Evolutionary conservation across 2,329 filamentous ascomycete genomes (phyloP).

Genomic region (Pyrenophora graminea): DNA sequence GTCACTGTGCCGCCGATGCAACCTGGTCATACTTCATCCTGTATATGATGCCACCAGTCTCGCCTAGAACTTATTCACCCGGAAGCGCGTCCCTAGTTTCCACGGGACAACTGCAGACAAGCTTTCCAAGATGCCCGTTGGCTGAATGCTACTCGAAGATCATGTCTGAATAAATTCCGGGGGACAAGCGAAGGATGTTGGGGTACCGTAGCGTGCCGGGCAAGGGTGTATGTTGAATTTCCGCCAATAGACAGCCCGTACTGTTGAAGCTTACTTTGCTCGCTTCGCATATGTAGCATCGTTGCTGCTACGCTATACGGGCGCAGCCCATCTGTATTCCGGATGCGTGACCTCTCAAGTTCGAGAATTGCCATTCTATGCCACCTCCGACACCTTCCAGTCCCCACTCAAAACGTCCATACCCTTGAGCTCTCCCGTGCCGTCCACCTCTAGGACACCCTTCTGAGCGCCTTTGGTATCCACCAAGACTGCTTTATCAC

Average conservation of each 20-base stretch:
- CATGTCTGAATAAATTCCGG: conserved; percentile 17
- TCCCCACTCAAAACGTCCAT: conserved; percentile 38
- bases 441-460: conserved; percentile 35
- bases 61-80: conserved; percentile 17
- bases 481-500: conserved; percentile 43
- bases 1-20: conserved; percentile 10
- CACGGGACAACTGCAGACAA: conserved; percentile 10
- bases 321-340: not conserved
- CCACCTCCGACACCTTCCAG: conserved; percentile 40
- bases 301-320: conserved; percentile 3
- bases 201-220: conserved; percentile 27
- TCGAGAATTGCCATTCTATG: conserved; percentile 18
- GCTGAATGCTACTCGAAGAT: conserved; percentile 15
- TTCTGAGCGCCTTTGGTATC: conserved; percentile 39
- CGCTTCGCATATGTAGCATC: conserved; percentile 2
- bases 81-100: conserved; percentile 33
- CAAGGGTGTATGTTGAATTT: conserved; percentile 21
- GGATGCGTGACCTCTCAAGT: conserved; percentile 2
- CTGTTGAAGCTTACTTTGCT: not conserved
- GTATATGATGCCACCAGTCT: conserved; percentile 2
- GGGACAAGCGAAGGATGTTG: conserved; percentile 17
- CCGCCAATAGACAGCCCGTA: conserved; percentile 26
- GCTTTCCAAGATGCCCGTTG: conserved; percentile 4
- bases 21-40: conserved; percentile 11
- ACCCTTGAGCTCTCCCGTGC: conserved; percentile 36